Conservation (phyloP, 345 rosid genomes). For the Salix viminalis region DNA sequence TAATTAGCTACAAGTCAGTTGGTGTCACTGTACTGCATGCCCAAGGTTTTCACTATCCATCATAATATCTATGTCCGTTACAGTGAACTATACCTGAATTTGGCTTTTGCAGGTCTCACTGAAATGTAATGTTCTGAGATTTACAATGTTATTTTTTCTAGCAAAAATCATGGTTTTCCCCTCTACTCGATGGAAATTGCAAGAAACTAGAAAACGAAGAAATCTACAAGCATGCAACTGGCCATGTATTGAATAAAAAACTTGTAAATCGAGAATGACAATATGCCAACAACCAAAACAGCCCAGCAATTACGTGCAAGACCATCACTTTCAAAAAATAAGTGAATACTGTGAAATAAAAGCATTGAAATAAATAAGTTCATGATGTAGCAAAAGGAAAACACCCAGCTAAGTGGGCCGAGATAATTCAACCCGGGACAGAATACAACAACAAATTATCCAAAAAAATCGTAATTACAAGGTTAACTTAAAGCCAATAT, state of each 20-base stretch:
- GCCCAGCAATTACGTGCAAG: neutral
- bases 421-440: conserved; percentile 1
- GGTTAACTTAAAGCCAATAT: neutral
- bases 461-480: neutral
- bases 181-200: neutral
- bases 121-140: neutral
- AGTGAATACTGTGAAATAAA: conserved; percentile 9
- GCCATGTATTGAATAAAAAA: neutral
- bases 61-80: neutral
- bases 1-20: neutral
- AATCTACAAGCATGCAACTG: neutral
- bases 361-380: conserved; percentile 9
- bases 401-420: conserved; percentile 11
- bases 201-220: neutral
- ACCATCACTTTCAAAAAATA: conserved; percentile 13
- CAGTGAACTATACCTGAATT: neutral
- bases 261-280: neutral
- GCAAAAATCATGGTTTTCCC: neutral
- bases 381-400: neutral
- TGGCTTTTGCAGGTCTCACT: neutral
- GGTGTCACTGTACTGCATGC: neutral
- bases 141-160: neutral
- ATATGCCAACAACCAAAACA: neutral
- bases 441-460: neutral
- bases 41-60: neutral